Conservation (phyloP, 148 eudicot species). For the Polygonum aviculare region DNA sequence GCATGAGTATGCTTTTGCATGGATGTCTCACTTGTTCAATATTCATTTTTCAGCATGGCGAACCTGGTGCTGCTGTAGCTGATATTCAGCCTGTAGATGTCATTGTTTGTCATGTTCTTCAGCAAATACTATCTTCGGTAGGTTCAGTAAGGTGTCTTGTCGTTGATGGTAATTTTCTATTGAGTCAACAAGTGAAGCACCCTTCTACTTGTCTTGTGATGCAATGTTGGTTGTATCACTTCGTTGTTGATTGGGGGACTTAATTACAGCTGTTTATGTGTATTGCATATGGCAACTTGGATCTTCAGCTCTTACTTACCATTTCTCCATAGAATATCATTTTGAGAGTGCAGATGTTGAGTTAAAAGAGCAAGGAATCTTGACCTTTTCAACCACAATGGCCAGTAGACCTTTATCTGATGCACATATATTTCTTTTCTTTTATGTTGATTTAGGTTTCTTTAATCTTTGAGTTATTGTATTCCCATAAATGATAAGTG, state of each 20-base stretch:
- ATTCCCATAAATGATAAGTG: not conserved
- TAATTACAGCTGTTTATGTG: not conserved
- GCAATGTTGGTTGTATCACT: not conserved
- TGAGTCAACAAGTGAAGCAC: not conserved
- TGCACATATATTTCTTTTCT: not conserved
- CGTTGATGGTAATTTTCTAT: constrained; percentile 5
- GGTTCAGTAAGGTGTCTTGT: constrained; percentile 12
- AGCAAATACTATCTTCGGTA: constrained; percentile 76
- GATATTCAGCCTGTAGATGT: constrained; percentile 83
- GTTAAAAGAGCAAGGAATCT: not conserved
- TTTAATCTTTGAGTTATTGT: not conserved
- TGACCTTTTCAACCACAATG: not conserved
- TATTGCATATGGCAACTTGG: not conserved
- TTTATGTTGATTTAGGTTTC: not conserved
- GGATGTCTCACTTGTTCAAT: not conserved
- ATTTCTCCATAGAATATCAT: not conserved
- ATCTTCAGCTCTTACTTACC: not conserved
- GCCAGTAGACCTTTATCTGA: not conserved
- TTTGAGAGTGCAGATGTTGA: not conserved
- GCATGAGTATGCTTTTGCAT: not conserved
- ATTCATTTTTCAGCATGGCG: constrained; percentile 70
- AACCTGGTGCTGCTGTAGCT: constrained; percentile 94
- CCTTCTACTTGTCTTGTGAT: not conserved
- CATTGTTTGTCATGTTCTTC: constrained; percentile 80
- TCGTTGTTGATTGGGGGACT: not conserved